Conservation (phyloP, 164 flowering plant genomes). For the Stephania cephalantha region DNA sequence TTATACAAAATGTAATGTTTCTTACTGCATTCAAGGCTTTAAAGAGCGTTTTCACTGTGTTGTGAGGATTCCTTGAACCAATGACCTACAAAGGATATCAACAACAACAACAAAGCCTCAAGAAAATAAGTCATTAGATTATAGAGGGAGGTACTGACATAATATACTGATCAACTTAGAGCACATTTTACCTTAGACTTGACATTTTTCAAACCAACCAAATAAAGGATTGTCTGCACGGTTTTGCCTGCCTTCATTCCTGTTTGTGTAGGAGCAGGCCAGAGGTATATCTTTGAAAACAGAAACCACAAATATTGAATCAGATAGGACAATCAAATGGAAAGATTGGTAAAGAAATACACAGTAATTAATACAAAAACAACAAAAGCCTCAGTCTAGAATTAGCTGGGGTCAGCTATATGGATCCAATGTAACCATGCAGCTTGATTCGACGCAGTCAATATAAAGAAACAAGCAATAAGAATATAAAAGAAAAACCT, state of each 20-base stretch:
- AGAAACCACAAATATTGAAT: not conserved
- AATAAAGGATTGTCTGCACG: slow-evolving; percentile 55
- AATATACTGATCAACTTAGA: not conserved
- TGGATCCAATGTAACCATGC: no score
- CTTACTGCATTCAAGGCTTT: slow-evolving; percentile 58
- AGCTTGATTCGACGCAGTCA: no score
- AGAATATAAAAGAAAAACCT: slow-evolving; percentile 36
- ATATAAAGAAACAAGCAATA: not conserved
- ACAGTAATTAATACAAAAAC: not conserved
- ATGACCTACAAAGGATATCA: slow-evolving; percentile 47
- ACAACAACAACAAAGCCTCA: not conserved
- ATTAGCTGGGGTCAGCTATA: no score
- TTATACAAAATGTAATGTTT: not conserved
- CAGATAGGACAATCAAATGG: no score
- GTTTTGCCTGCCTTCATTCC: slow-evolving; percentile 84
- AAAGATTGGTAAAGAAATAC: no score
- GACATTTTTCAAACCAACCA: slow-evolving; percentile 86
- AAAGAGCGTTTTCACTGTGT: slow-evolving; percentile 83
- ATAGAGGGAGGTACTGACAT: not conserved
- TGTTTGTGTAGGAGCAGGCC: slow-evolving; percentile 81
- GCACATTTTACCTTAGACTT: slow-evolving; percentile 69
- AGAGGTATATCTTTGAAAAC: slow-evolving; percentile 61
- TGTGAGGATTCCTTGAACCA: slow-evolving; percentile 87
- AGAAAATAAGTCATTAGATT: not conserved
- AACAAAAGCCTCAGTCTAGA: no score